Base-by-base conservation (phyloP, 1,284 basidiomycete genomes). In the Takashimella koratensis region DNA sequence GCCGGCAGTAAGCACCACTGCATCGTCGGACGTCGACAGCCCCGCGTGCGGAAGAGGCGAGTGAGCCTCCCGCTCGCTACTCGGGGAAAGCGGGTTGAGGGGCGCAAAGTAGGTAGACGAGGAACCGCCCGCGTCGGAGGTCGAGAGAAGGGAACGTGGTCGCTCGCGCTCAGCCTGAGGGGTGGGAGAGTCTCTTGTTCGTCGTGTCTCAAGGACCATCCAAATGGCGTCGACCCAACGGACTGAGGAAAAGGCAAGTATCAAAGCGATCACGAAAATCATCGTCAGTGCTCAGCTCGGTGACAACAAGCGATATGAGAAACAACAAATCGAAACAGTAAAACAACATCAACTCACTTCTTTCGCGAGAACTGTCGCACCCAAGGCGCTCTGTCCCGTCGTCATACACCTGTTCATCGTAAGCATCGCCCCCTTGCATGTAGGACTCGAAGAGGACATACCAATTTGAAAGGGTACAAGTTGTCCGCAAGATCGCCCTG, bases 211-310 rank as follows among this genome's bases (percentile, higher is more conserved):
- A 19, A 76, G 63, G 0, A 76, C 84, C 47, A 64, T 90, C 90
- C 88, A 91, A 49, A 94, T 82, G 2, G 88, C 82, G 63, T 86
- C 87, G 21, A 92, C 87, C 90, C 91, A 93, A 71, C 86, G 83
- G 46, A 90, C 86, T 71, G 51, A 6, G n/a, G n/a, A n/a, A n/a
- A n/a, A n/a, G n/a, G n/a, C n/a, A n/a, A n/a, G n/a, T n/a, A n/a
- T n/a, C n/a, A n/a, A n/a, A n/a, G n/a, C n/a, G n/a, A n/a, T n/a
- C n/a, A n/a, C n/a, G n/a, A n/a, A n/a, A n/a, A n/a, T n/a, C n/a
- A n/a, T n/a, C 20, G 45, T 52, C 25, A 52, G 45, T 22, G 3
- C 21, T 54, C 42, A 54, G 45, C 43, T 23, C 12, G 11, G 2
- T 24, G 16, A 5, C 36, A 11, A 5, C 24, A 20, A 6, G 30